phyloP scores from a whole-genome alignment of 2,329 filamentous ascomycete genomes.

The Dendryphion nanum region DNA sequence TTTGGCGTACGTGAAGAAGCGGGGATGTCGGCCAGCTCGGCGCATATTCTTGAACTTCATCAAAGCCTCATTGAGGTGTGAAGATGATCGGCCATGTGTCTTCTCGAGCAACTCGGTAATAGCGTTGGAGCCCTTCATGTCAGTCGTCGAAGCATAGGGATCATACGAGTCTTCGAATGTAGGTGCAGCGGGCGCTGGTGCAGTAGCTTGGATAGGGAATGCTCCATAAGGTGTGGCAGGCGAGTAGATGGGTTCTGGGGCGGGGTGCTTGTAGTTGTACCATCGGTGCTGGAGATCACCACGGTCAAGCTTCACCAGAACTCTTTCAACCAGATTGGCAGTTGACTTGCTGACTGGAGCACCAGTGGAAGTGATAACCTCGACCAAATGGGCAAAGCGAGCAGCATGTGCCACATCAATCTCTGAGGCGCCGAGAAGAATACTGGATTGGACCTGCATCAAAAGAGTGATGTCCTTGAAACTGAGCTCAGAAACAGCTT shows the following conservation, averaged over 20 bases:
- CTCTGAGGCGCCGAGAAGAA: constrained; percentile 46
- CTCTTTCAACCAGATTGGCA: constrained; percentile 57
- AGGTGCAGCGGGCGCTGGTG: constrained; percentile 54
- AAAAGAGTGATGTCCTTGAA: constrained; percentile 56
- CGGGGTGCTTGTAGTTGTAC: constrained; percentile 57
- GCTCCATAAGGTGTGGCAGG: constrained; percentile 51
- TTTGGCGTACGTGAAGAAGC: constrained; percentile 96
- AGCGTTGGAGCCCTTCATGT: constrained; percentile 87
- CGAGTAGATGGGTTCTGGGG: constrained; percentile 41
- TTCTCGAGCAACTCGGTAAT: constrained; percentile 90
- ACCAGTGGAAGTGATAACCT: constrained; percentile 54
- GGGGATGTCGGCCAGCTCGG: constrained; percentile 82
- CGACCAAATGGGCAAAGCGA: constrained; percentile 62
- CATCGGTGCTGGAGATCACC: constrained; percentile 53
- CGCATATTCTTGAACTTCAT: constrained; percentile 89
- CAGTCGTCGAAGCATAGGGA: constrained; percentile 84
- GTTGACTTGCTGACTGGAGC: constrained; percentile 57
- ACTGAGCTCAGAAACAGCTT: constrained; percentile 57
- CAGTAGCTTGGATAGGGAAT: constrained; percentile 45
- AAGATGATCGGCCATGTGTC: constrained; percentile 67
- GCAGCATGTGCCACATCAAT: constrained; percentile 58
- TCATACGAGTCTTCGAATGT: constrained; percentile 81
- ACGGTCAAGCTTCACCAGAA: constrained; percentile 53
- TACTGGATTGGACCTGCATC: constrained; percentile 58
- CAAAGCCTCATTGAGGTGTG: constrained; percentile 76